These are phyloP conservation scores for Lasiodiplodia theobromae DNA, from an alignment of 2,329 filamentous ascomycete genomes.

Conservation along the genomic window DNA sequence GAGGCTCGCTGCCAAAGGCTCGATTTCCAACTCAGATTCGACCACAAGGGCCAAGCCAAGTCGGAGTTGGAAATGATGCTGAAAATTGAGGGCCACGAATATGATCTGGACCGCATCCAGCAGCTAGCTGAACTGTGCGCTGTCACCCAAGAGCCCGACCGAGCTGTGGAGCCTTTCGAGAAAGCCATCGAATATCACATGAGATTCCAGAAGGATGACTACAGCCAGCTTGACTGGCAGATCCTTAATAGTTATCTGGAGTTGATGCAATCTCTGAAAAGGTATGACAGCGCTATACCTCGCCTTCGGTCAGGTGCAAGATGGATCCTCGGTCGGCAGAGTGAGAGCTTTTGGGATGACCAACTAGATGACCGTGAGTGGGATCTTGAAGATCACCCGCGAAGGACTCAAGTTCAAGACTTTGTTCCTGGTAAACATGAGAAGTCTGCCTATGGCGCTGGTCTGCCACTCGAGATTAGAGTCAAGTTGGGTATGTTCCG, in stretches of 20 bases:
- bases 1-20: constrained; percentile 63
- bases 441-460: constrained; percentile 70
- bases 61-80: constrained; percentile 63
- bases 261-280: constrained; percentile 64
- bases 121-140: constrained; percentile 65
- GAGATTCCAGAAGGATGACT: constrained; percentile 49
- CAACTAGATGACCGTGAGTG: constrained; percentile 85
- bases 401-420: constrained; percentile 67
- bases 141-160: constrained; percentile 56
- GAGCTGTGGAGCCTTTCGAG: constrained; percentile 60
- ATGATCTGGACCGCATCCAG: constrained; percentile 60
- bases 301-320: constrained; percentile 76
- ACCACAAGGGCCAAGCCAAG: constrained; percentile 47
- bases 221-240: constrained; percentile 70
- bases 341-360: constrained; percentile 80
- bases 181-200: constrained; percentile 59
- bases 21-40: constrained; percentile 60
- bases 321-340: constrained; percentile 79
- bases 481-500: constrained; percentile 85
- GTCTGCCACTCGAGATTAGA: constrained; percentile 81
- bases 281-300: constrained; percentile 70
- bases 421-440: constrained; percentile 66
- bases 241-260: constrained; percentile 88
- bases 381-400: constrained; percentile 73
- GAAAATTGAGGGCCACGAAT: constrained; percentile 56